Base-by-base conservation (phyloP, 23 red algal genomes). In the Gracilaria gracilis region DNA sequence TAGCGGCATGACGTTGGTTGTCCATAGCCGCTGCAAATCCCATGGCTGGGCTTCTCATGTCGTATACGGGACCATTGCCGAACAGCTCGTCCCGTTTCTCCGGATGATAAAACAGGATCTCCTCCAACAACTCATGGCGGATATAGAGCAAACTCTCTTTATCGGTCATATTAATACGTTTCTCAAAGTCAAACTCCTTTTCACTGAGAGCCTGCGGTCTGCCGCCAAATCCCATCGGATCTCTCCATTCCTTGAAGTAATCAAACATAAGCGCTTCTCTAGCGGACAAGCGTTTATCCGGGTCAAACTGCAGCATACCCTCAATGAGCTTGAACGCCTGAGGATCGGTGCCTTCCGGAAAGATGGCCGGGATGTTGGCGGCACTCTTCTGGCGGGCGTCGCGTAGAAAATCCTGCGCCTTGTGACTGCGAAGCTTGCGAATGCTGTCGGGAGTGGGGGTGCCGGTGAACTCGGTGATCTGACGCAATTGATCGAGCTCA, bases 131-230 rank as follows among this genome's bases (percentile, higher is more conserved):
- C 67, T 95, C 88, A 19, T 38, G 20, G 8, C 97, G 90, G 49
- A 99, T 94, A 47, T 92, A 88, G 4, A 79, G 83, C 46, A 99
- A 46, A 25, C 93, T 82, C 13, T 95, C 80, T 28, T 46, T 65
- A 35, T 82, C 61, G 33, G 28, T 79, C 73, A 81, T 82, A 34
- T 81, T 83, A 35, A 94, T 32, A 25, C 92, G 82, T 42, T 59
- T 75, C 62, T 99, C 97, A 93, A 99, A 99, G 54, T 88, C 91
- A 88, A 99, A 99, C 62, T 99, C 97, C 58, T 91, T 90, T 29
- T 91, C 62, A 33, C 57, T 75, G 14, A 99, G 62, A 36, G 84
- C 61, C n/a, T 73, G 84, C 0, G 88, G 94, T 23, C 62, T 29
- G 24, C 32, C 57, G 13, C 94, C 94, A 79, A 88, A 92, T 17